phyloP scores from a whole-genome alignment of 495 filamentous ascomycete genomes.

The Xylaria cubensis region DNA sequence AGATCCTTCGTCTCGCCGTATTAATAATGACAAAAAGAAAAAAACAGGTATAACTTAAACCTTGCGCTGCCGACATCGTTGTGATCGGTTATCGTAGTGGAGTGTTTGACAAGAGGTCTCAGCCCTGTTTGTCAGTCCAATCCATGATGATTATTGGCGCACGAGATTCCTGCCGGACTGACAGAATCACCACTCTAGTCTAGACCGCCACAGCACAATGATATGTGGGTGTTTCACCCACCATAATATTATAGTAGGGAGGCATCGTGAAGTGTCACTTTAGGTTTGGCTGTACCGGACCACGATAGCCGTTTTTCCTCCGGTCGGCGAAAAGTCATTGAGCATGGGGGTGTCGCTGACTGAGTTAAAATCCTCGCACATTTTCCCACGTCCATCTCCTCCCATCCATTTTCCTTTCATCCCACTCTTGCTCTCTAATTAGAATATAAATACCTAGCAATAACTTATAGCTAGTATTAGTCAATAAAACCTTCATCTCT shows the following conservation, averaged over 20 bases:
- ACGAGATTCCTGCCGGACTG: background rate
- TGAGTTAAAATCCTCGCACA: background rate
- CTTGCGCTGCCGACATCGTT: constrained; percentile 25
- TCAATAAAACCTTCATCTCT: background rate
- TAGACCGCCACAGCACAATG: background rate
- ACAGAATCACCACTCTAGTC: background rate
- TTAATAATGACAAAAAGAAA: background rate
- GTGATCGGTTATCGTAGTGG: background rate
- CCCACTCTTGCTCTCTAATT: background rate
- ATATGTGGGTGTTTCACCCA: background rate
- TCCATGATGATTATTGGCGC: background rate
- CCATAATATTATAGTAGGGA: background rate
- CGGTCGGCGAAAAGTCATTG: background rate
- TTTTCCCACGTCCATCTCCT: background rate
- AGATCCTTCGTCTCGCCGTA: background rate
- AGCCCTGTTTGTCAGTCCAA: background rate
- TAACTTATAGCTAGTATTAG: constrained; percentile 3
- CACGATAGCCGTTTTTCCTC: background rate
- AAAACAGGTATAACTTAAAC: constrained; percentile 7
- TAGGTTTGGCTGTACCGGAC: background rate
- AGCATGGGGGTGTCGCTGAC: constrained; percentile 7
- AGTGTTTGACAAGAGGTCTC: background rate
- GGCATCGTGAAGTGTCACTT: constrained; percentile 22
- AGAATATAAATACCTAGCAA: background rate
- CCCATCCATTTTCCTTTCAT: background rate